Evolutionary conservation across 768 basidiomycete species (phyloP).

Genomic region (Inosperma sp.): DNA sequence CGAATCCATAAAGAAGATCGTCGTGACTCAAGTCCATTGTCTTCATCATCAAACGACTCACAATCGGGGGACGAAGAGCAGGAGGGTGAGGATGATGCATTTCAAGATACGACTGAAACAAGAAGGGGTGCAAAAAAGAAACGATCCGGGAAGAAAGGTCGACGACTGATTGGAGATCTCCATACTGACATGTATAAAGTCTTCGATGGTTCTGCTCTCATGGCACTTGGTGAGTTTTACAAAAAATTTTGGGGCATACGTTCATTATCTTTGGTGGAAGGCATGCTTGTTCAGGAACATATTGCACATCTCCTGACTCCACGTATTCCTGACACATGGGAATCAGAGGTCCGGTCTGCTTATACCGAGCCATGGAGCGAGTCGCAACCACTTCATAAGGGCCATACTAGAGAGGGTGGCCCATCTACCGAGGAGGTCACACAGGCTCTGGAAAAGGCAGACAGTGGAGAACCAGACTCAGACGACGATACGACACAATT

Average conservation of each 20-base stretch:
- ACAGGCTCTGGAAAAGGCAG: not conserved
- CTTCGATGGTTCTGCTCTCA: slow-evolving; percentile 67
- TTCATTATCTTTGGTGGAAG: slow-evolving; percentile 30
- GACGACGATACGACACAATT: not conserved
- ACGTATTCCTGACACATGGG: slow-evolving; percentile 44
- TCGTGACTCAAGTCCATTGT: not conserved
- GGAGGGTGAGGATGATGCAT: slow-evolving; percentile 10
- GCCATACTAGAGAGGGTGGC: not conserved
- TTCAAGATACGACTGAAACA: slow-evolving; percentile 12
- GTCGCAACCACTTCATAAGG: not conserved
- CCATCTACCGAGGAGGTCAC: not conserved
- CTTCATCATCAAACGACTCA: slow-evolving; percentile 12
- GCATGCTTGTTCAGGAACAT: slow-evolving; percentile 67
- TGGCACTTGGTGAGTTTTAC: slow-evolving; percentile 56
- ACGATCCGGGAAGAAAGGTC: slow-evolving; percentile 8
- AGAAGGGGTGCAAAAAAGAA: slow-evolving; percentile 12
- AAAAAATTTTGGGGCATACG: not conserved
- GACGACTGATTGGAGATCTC: slow-evolving; percentile 20
- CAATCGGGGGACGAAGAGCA: slow-evolving; percentile 15
- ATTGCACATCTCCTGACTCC: slow-evolving; percentile 42
- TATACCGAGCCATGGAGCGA: slow-evolving; percentile 1
- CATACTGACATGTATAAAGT: slow-evolving; percentile 69
- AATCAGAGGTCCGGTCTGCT: slow-evolving; percentile 28
- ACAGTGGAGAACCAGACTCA: not conserved
- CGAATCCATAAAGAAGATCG: not conserved